Base-by-base conservation (phyloP, 139 green algal species). In the Chlamydomonas incerta region DNA sequence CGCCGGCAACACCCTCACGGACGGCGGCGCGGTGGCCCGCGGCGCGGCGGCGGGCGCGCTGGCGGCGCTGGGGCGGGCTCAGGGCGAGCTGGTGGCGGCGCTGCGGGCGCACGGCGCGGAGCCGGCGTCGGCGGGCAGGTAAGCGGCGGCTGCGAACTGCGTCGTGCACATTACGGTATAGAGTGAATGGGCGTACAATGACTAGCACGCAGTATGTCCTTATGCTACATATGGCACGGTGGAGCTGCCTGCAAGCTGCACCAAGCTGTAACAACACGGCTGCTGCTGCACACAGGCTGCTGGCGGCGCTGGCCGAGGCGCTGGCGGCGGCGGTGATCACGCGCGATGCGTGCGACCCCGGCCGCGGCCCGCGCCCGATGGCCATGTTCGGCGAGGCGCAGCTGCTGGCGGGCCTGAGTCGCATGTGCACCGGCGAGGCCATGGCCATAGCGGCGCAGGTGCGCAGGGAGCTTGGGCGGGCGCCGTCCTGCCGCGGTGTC, bases 331-430 rank as follows among this genome's bases (percentile, higher is more conserved):
- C 66, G 21, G 72, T 57, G 47, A 75, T 85, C 50, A 85, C 79
- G 28, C 66, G 79, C n/a, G 79, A 85, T 31, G 79, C 79, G 2
- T n/a, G 47, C 47, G 65, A 75, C 4, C 47, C 79, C 2, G 0
- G 35, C 4, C 47, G 65, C 41, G 66, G 79, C 47, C 66, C 66
- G 10, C 47, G 21, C 5, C 65, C 79, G 9, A 0, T 20, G 31
- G 29, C 31, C 50, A 57, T 68, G 47, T 85, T 85, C 21, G 65
- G 65, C 15, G 79, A 85, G 66, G 79, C 79, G 79, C 65, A 75
- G 79, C 31, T 85, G 79, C 65, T 85, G 66, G 47, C 57, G 65
- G 79, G 79, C 37, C 31, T 85, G 5, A 74, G 65, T 31, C 79
- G 65, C 63, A 85, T 85, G 65, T 66, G 47, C 23, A 31, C 79